Evolutionary conservation across 257 asterid species (phyloP).

Genomic region (Solanum appendiculatum): DNA sequence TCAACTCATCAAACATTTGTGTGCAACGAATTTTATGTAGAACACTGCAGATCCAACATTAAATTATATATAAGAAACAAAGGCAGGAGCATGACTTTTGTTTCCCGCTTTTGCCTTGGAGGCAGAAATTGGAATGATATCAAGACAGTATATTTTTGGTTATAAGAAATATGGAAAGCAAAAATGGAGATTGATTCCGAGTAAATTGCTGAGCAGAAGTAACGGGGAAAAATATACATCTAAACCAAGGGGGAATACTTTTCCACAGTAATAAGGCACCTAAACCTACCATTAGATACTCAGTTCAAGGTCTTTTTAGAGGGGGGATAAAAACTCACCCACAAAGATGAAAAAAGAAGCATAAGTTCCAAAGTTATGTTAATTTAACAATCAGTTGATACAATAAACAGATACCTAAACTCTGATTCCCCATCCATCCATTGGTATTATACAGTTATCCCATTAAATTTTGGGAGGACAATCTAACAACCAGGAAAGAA

Average conservation of each 20-base stretch:
- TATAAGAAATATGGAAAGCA: not conserved
- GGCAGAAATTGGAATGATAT: not conserved
- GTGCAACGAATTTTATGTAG: not conserved
- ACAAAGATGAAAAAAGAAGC: not conserved
- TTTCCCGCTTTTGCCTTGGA: not conserved
- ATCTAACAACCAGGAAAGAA: not conserved
- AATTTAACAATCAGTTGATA: not conserved
- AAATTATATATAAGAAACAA: not conserved
- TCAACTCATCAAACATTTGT: not conserved
- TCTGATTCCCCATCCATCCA: not conserved
- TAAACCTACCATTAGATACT: not conserved
- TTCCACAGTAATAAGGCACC: not conserved
- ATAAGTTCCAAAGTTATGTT: not conserved
- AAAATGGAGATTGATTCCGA: not conserved
- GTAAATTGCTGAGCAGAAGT: not conserved
- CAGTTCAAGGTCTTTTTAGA: not conserved
- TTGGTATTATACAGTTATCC: not conserved
- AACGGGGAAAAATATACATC: not conserved
- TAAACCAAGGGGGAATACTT: not conserved
- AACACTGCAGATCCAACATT: not conserved
- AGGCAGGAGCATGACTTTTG: not conserved
- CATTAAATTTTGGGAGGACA: not conserved
- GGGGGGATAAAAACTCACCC: not conserved
- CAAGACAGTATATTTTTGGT: not conserved
- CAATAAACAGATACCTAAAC: not conserved